phyloP scores from a whole-genome alignment of 2,329 filamentous ascomycete species.

The Aspergillus sp. region DNA sequence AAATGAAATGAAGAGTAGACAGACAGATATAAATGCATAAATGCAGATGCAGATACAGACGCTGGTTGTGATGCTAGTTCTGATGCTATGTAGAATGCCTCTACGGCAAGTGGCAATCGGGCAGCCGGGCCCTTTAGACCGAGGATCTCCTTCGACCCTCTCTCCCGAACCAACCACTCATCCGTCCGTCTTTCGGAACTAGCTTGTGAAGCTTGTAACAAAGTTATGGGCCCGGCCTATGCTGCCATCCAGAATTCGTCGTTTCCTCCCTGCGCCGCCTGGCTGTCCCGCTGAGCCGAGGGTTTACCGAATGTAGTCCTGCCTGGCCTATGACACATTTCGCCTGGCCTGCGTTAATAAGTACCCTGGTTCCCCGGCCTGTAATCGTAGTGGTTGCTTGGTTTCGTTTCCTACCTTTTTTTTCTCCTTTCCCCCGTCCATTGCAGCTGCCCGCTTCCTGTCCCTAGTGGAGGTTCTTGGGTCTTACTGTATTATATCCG shows the following conservation, averaged over 20 bases:
- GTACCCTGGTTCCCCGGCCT: slow-evolving; percentile 22
- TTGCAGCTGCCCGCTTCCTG: slow-evolving; percentile 5
- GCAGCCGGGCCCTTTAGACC: slow-evolving; percentile 25
- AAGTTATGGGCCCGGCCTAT: slow-evolving; percentile 1
- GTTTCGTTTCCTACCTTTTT: slow-evolving; percentile 4
- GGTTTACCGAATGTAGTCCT: slow-evolving; percentile 26
- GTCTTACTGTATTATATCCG: slow-evolving; percentile 6
- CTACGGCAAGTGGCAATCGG: background rate
- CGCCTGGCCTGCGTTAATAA: slow-evolving; percentile 23
- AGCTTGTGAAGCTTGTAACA: slow-evolving; percentile 18
- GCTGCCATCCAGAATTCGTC: background rate
- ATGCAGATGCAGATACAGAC: slow-evolving; percentile 1
- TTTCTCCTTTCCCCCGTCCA: slow-evolving; percentile 3
- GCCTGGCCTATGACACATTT: slow-evolving; percentile 19
- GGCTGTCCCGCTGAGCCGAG: slow-evolving; percentile 30
- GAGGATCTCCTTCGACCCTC: slow-evolving; percentile 30
- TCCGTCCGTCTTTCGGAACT: slow-evolving; percentile 18
- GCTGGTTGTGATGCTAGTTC: too few species aligned
- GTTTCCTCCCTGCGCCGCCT: slow-evolving; percentile 2
- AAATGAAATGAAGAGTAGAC: background rate
- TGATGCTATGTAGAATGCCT: too few species aligned
- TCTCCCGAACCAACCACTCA: slow-evolving; percentile 26
- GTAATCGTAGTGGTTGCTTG: slow-evolving; percentile 15
- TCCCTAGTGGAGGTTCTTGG: background rate
- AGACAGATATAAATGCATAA: background rate